These are phyloP conservation scores for Aspergillus sojae DNA, from an alignment of 2,329 filamentous ascomycete species.

Conservation along the genomic window DNA sequence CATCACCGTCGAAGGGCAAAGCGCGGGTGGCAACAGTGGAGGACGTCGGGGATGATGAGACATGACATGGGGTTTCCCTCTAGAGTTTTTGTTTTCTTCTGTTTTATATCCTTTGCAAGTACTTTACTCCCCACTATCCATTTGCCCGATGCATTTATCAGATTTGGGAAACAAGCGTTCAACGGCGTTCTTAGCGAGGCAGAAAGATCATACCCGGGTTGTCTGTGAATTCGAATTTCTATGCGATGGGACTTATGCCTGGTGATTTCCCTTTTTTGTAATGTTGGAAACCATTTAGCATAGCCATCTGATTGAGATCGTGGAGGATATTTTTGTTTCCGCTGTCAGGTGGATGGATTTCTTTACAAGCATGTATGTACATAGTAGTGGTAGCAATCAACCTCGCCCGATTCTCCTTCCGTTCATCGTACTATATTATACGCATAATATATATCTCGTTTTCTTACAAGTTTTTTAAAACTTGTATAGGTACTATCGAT, in stretches of 20 bases:
- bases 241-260: conserved; percentile 1
- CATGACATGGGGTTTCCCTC: conserved; percentile 8
- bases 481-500: too few relatives aligned
- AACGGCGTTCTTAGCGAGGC: conserved; percentile 10
- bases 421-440: too few relatives aligned
- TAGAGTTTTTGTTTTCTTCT: conserved; percentile 3
- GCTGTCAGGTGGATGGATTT: not conserved
- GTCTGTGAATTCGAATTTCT: conserved; percentile 7
- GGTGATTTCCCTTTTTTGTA: not conserved
- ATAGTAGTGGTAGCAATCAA: conserved; percentile 15
- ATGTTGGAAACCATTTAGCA: conserved; percentile 3
- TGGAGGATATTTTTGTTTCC: not conserved
- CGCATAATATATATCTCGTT: too few relatives aligned
- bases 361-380: not conserved
- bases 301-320: not conserved
- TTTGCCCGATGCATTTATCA: conserved; percentile 2
- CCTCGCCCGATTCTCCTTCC: conserved; percentile 5
- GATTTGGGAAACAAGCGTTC: conserved; percentile 1
- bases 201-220: conserved; percentile 23
- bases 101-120: conserved; percentile 1
- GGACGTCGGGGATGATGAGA: conserved; percentile 36
- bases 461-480: too few relatives aligned
- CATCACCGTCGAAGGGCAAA: conserved; percentile 38
- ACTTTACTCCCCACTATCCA: not conserved
- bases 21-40: conserved; percentile 38